Evolutionary conservation across 2,329 filamentous ascomycete species (phyloP).

Genomic region (Aspergillus sp.): DNA sequence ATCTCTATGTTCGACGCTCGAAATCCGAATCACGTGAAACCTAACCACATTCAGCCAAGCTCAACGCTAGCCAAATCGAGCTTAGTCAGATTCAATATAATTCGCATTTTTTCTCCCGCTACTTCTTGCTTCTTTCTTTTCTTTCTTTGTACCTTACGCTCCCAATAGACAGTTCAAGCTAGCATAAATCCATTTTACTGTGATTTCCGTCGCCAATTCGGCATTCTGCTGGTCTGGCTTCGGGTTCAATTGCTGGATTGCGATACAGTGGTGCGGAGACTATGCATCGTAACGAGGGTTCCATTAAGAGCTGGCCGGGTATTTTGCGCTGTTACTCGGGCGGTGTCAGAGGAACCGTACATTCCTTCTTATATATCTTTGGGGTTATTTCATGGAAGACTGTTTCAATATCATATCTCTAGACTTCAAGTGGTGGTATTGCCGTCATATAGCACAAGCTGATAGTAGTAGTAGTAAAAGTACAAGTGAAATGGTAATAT

Average conservation of each 20-base stretch:
- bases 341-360: constrained; percentile 83
- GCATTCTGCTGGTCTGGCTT: constrained; percentile 68
- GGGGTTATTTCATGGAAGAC: neutral
- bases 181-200: constrained; percentile 32
- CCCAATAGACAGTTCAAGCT: constrained; percentile 73
- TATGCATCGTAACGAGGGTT: constrained; percentile 50
- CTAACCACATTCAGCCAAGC: neutral
- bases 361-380: constrained; percentile 40
- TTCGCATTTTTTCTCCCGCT: constrained; percentile 19
- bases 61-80: neutral
- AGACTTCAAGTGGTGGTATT: constrained; percentile 20
- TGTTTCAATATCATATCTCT: neutral
- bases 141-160: constrained; percentile 59
- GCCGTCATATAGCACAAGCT: constrained; percentile 24
- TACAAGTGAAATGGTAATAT: constrained; percentile 25
- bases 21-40: neutral
- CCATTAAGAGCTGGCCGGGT: constrained; percentile 73
- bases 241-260: constrained; percentile 63
- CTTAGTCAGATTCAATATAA: constrained; percentile 26
- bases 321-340: constrained; percentile 67
- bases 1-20: neutral
- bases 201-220: constrained; percentile 50
- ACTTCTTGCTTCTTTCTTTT: constrained; percentile 27
- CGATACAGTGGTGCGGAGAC: constrained; percentile 63
- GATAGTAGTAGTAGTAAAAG: constrained; percentile 29